Evolutionary conservation across 1,284 basidiomycete genomes (phyloP), one percentile per base, ranked within the genome.

Genomic region (Thecaphora frezii): DNA sequence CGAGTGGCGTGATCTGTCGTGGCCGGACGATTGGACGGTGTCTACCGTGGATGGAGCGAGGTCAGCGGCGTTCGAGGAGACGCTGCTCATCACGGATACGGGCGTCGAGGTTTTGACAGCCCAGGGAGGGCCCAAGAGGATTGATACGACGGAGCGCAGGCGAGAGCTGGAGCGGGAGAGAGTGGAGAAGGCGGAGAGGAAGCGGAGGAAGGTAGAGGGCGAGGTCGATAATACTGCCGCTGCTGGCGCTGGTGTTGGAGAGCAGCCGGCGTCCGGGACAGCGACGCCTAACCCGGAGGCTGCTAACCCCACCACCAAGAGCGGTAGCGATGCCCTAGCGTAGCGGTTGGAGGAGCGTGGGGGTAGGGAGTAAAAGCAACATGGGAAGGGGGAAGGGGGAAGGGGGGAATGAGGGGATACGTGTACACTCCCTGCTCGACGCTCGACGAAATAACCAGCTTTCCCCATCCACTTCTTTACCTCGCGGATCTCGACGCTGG

Each of bases 1-100:
- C 22, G 56, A 70, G 21, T 69, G 66, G 59, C 48, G 66, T 9
- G 73, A 77, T 43, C 55, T 77, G n/a, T 66, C 65, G 3, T 78
- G 76, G 76, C 76, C 76, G 0, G 76, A 78, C 48, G 67, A 76
- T 48, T 78, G 76, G 76, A 78, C 76, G 5, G 66, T 77, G 13
- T 54, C 73, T 1, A 76, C 76, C 9, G 57, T 65, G 5, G 74
- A 77, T 18, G 76, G 76, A 3, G 66, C 69, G 2, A 54, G 58
- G n/a, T 73, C 70, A 1, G 76, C 76, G 0, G 75, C 75, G 1
- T 70, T 73, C 1, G 76, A 78, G 50, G 76, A 78, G 62, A 78
- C 76, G 2, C 47, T 78, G 12, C 56, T 77, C 19, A 76, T 78
- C 46, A 77, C 75, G 4, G 71, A 73, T 30, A 65, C 63, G 8